Evolutionary conservation across 805 yeast species (phyloP).

Genomic region (Debaryomyces hansenii): DNA sequence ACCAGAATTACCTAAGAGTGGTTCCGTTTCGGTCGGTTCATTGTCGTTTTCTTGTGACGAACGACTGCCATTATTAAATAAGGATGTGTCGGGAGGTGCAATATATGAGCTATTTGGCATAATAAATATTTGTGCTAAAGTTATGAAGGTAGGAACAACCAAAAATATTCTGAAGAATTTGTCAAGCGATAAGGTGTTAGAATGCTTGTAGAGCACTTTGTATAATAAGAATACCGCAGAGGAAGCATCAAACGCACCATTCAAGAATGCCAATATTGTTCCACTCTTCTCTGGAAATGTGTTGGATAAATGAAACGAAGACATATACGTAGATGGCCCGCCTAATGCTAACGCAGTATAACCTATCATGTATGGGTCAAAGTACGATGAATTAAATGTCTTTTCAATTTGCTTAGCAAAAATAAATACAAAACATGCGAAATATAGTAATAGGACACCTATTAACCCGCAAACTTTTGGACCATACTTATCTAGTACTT

Average conservation of each 20-base stretch:
- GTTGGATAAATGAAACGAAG: conserved; percentile 57
- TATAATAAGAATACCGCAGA: conserved; percentile 54
- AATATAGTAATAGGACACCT: conserved; percentile 47
- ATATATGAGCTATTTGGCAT: conserved; percentile 55
- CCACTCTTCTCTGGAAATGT: conserved; percentile 57
- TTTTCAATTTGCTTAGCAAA: conserved; percentile 27
- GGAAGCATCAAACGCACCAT: conserved; percentile 62
- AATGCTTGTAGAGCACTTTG: conserved; percentile 36
- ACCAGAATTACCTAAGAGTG: background rate
- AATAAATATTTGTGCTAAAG: conserved; percentile 42
- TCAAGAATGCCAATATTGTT: conserved; percentile 49
- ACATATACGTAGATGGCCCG: conserved; percentile 57
- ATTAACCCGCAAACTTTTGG: conserved; percentile 54
- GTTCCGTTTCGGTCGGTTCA: conserved; percentile 14
- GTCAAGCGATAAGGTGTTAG: conserved; percentile 30
- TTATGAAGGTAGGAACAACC: conserved; percentile 50
- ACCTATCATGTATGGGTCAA: conserved; percentile 53
- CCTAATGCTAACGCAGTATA: conserved; percentile 56
- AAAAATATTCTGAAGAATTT: conserved; percentile 49
- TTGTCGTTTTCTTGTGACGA: background rate
- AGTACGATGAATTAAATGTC: conserved; percentile 17
- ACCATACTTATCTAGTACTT: conserved; percentile 49
- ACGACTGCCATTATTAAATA: conserved; percentile 17
- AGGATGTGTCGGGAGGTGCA: conserved; percentile 24
- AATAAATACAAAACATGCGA: conserved; percentile 49